These are phyloP conservation scores for Heritiera fomes DNA, from an alignment of 345 rosid genomes.

Conservation along the genomic window DNA sequence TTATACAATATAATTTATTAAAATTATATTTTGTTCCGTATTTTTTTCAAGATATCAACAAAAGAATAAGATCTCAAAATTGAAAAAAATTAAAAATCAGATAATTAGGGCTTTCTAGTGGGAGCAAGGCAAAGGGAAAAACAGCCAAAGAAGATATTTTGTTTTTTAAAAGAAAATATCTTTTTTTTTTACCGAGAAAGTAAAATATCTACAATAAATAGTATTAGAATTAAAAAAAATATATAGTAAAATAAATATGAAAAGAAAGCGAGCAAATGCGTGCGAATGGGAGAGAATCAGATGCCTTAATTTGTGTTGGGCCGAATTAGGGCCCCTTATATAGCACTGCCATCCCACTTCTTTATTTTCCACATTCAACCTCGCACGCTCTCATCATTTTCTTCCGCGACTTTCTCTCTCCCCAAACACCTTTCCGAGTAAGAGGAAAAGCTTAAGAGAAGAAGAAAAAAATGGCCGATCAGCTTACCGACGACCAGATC, in stretches of 20 bases:
- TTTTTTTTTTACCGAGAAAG: neutral
- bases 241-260: neutral
- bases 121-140: neutral
- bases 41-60: neutral
- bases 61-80: neutral
- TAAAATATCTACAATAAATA: neutral
- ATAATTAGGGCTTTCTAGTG: neutral
- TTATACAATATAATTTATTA: neutral
- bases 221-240: neutral
- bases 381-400: neutral
- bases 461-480: slow-evolving; percentile 26
- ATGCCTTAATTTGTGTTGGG: slow-evolving; percentile 19
- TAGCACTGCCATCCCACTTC: neutral
- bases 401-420: neutral
- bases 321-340: slow-evolving; percentile 15
- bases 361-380: neutral
- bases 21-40: neutral
- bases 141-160: too few relatives aligned
- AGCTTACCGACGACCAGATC: slow-evolving; percentile 31
- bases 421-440: neutral
- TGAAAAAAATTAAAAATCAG: neutral
- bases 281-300: slow-evolving; percentile 9
- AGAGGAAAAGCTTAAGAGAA: neutral
- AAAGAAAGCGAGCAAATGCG: neutral
- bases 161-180: neutral